Evolutionary conservation across 345 rosid genomes (phyloP), one percentile per base, ranked within the genome.

Genomic region (Pugionium cornutum): DNA sequence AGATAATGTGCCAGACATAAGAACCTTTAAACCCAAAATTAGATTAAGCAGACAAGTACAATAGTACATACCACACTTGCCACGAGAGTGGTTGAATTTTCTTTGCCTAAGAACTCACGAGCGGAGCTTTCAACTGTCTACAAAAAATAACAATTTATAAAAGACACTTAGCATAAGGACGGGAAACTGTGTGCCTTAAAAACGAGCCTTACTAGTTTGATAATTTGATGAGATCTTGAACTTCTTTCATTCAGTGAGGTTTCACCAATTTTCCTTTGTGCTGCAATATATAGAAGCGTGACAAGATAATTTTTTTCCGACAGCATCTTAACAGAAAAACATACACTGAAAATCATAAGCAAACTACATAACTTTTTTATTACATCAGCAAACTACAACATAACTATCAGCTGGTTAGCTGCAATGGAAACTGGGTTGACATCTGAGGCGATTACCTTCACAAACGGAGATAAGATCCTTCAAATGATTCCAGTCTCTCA

Each of bases 161-260:
- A 18, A 39, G 39, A 49, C 53, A 57, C 37, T 69, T 37, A 48
- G 52, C 56, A 69, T 47, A 25, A 10, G 27, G 69, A 29, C 33
- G 46, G 58, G 9, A 37, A 32, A 26, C 37, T 46, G 37, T 9
- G 39, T 43, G 25, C 59, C 32, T 42, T 56, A 47, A 47, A 64
- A 31, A 63, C 52, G 51, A 43, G 45, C 32, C 52, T 67, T 59
- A 94, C 97, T 83, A 94, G 76, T 94, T 87, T 86, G 63, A 94
- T 92, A 75, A 94, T 94, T 74, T 90, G 99, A 84, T 94, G 99
- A 59, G 99, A 94, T 79, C 99, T 84, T 57, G 99, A 94, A 83
- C 99, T 94, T 80, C 82, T 94, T 73, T 94, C 96, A 65, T 94
- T 94, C 72, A 90, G 50, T 36, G 74, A 81, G 72, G 99, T 94